Evolutionary conservation across 768 basidiomycete species (phyloP).

Genomic region (Tylopilus rubrobrunneus): DNA sequence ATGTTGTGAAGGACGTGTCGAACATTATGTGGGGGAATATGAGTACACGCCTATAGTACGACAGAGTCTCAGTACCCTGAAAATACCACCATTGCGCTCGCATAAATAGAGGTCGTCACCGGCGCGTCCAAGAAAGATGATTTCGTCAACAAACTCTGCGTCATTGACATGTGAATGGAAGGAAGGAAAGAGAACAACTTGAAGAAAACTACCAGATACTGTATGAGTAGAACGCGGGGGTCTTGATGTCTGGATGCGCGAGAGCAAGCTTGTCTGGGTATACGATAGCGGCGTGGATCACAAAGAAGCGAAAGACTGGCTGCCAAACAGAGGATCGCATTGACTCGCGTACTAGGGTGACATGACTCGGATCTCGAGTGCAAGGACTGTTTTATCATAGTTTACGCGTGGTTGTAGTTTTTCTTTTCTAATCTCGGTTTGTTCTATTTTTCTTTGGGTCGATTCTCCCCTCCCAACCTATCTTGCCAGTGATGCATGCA

Average conservation of each 20-base stretch:
- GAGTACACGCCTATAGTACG: conserved; percentile 31
- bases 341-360: conserved; percentile 74
- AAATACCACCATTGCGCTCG: conserved; percentile 68
- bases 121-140: conserved; percentile 77
- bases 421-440: conserved; percentile 11
- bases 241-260: conserved; percentile 58
- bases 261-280: conserved; percentile 77
- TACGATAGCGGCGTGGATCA: conserved; percentile 71
- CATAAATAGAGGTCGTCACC: conserved; percentile 78
- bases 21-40: conserved; percentile 3
- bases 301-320: conserved; percentile 40
- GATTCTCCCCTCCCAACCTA: neutral
- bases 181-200: conserved; percentile 21
- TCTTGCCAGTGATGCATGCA: conserved; percentile 13
- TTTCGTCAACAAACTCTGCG: conserved; percentile 55
- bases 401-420: conserved; percentile 7
- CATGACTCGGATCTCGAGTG: too few species aligned
- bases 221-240: conserved; percentile 66
- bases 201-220: conserved; percentile 52
- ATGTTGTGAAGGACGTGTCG: neutral
- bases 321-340: conserved; percentile 75
- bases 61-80: conserved; percentile 70
- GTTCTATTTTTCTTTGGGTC: conserved; percentile 1
- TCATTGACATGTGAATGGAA: conserved; percentile 33
- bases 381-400: conserved; percentile 14